phyloP scores from a whole-genome alignment of 768 basidiomycete species.

The Mycena indigotica region DNA sequence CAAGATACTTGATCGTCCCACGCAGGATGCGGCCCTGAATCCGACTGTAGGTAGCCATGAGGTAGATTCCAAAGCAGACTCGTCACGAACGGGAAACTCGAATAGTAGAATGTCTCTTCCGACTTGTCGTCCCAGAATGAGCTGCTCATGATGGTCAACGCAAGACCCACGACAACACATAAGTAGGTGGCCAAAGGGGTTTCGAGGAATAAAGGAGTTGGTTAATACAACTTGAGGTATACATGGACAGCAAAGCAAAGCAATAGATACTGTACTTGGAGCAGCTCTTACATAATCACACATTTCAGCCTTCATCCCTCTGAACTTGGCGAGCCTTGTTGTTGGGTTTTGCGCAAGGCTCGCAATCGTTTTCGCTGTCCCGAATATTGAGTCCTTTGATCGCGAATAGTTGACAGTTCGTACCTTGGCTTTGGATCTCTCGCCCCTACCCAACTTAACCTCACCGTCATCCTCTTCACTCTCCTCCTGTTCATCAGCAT shows the following conservation, averaged over 20 bases:
- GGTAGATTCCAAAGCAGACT: too few relatives aligned
- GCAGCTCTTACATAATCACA: too few relatives aligned
- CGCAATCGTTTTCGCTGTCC: conserved; percentile 16
- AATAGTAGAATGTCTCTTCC: conserved; percentile 5
- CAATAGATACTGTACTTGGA: too few relatives aligned
- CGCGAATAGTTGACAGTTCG: conserved; percentile 17
- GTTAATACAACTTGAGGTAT: too few relatives aligned
- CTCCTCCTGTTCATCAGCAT: conserved; percentile 29
- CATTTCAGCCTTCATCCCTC: too few relatives aligned
- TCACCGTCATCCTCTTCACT: conserved; percentile 31
- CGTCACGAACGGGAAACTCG: conserved; percentile 10
- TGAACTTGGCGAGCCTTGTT: conserved; percentile 10
- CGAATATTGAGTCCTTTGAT: too few relatives aligned
- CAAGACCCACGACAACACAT: too few relatives aligned
- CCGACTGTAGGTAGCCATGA: too few relatives aligned
- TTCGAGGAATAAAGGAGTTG: too few relatives aligned
- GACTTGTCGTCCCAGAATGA: conserved; percentile 12
- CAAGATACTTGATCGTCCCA: conserved; percentile 10
- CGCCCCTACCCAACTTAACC: conserved; percentile 41
- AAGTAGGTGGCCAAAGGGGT: too few relatives aligned
- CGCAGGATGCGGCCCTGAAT: conserved; percentile 10
- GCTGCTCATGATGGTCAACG: conserved; percentile 8
- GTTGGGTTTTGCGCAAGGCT: conserved; percentile 9
- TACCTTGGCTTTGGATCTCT: conserved; percentile 44
- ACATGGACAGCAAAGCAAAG: too few relatives aligned